Evolutionary conservation across 768 basidiomycete species (phyloP).

Genomic region (Lactarius trivialis): DNA sequence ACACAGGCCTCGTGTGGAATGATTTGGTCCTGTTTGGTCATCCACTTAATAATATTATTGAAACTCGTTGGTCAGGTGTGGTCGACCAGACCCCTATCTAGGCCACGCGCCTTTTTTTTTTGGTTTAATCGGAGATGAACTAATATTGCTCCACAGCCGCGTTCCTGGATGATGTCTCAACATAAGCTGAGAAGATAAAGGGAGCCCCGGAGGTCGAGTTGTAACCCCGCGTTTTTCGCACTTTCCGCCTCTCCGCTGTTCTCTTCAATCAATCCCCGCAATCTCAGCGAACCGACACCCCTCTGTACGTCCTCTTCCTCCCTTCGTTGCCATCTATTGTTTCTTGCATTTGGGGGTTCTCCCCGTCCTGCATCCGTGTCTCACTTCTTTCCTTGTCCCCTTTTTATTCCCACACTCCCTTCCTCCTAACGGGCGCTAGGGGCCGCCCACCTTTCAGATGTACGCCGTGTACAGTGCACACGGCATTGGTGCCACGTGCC

Average conservation of each 20-base stretch:
- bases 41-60: not conserved
- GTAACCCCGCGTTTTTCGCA: constrained; percentile 23
- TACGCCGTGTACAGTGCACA: not conserved
- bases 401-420: not conserved
- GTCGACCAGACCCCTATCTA: constrained; percentile 7
- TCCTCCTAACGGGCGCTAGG: constrained; percentile 16
- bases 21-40: constrained; percentile 17
- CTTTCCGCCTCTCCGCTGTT: constrained; percentile 24
- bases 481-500: constrained; percentile 22
- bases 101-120: not conserved
- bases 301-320: constrained; percentile 16
- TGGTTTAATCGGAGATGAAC: constrained; percentile 13
- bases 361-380: not conserved
- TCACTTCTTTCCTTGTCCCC: not conserved
- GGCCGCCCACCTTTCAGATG: not conserved
- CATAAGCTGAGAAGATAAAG: constrained; percentile 17
- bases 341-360: not conserved
- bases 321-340: not conserved
- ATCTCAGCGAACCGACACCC: constrained; percentile 22
- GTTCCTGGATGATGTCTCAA: not conserved
- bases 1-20: constrained; percentile 3
- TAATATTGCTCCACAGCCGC: not conserved
- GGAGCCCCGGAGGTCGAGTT: constrained; percentile 19
- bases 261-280: constrained; percentile 21
- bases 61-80: not conserved